These are phyloP conservation scores for Fusarium secorum DNA, from an alignment of 2,329 filamentous ascomycete genomes.

Conservation along the genomic window DNA sequence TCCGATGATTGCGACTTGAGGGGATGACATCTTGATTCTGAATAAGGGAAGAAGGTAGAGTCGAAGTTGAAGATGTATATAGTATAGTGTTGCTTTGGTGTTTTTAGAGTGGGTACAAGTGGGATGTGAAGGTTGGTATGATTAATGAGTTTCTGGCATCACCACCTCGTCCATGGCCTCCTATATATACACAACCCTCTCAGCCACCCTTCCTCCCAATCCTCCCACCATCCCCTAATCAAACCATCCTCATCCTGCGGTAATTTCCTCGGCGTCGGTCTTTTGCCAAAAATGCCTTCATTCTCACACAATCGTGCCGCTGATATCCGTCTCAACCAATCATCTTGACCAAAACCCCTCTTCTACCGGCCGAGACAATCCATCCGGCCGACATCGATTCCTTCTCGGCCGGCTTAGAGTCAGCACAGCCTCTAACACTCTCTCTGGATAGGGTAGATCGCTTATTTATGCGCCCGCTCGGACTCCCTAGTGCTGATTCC, in stretches of 20 bases:
- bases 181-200: slow-evolving; percentile 14
- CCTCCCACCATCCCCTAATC: fast-evolving
- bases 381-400: neutral
- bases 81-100: fast-evolving
- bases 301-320: neutral
- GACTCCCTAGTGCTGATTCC: neutral
- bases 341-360: neutral
- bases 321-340: slow-evolving; percentile 7
- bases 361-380: neutral
- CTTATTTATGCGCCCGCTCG: neutral
- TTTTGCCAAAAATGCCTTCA: neutral
- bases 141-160: neutral
- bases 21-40: slow-evolving; percentile 4
- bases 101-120: fast-evolving
- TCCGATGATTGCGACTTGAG: slow-evolving; percentile 44
- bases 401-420: neutral
- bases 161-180: no score
- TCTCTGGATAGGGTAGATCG: neutral
- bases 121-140: fast-evolving
- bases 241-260: neutral
- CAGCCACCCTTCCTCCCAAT: neutral
- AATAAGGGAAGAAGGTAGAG: fast-evolving
- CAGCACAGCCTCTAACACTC: fast-evolving
- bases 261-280: neutral
- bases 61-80: no score